Evolutionary conservation across 257 asterid genomes (phyloP).

Genomic region (Solanum pennellii): DNA sequence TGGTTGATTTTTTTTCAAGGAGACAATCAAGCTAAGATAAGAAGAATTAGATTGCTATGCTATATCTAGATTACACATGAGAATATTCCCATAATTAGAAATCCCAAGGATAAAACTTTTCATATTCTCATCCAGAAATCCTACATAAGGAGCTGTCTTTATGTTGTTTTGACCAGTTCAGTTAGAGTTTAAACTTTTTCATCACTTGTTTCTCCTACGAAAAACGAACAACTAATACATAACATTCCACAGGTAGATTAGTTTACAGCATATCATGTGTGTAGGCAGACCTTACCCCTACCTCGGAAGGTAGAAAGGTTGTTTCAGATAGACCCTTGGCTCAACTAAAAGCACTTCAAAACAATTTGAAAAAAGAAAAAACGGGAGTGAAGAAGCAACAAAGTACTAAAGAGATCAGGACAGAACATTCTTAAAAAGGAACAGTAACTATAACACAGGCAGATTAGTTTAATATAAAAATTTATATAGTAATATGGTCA

Average conservation of each 20-base stretch:
- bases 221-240: neutral
- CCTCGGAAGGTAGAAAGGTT: neutral
- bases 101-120: neutral
- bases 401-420: neutral
- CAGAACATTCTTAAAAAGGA: neutral
- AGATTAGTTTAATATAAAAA: neutral
- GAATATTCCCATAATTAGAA: neutral
- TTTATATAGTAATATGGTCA: neutral
- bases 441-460: neutral
- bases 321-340: neutral
- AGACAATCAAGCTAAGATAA: neutral
- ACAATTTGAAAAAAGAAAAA: neutral
- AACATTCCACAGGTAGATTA: neutral
- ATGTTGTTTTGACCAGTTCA: neutral
- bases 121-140: neutral
- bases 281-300: neutral
- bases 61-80: neutral
- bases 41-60: neutral
- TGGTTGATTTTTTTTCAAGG: neutral
- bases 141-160: neutral
- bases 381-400: neutral
- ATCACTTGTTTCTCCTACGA: neutral
- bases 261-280: neutral
- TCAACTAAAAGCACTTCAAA: neutral
- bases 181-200: neutral